Evolutionary conservation across 176 grass and related monocot genomes (phyloP), one percentile per base, ranked within the genome.

Genomic region (Bothriochloa decipiens): DNA sequence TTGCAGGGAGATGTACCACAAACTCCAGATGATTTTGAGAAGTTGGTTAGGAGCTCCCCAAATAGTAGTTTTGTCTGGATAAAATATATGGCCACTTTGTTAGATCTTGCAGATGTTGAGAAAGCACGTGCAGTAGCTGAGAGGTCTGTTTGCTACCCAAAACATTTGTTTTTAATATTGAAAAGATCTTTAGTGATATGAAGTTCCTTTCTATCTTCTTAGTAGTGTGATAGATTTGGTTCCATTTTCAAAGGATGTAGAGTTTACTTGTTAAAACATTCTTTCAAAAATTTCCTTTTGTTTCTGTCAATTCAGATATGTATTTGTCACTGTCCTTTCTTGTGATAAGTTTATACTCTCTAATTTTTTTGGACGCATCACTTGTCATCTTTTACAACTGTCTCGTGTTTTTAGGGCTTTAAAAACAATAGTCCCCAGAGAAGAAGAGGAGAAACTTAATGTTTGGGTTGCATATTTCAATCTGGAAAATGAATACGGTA

Each of bases 391-490:
- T 90, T 17, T 83, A 37, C 8, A 49, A 73, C 53, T 66, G 15
- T 72, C 49, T 79, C 17, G 0, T 87, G 37, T 84, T 67, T 42
- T 74, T 90, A 98, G 96, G 89, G 93, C 96, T 71, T 81, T 94
- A 76, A 94, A 84, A 84, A 96, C 93, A 83, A 99, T 99, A 89
- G 94, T 82, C 61, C 74, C 92, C 35, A 78, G 86, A 87, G 96
- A 98, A 58, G 93, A 99, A 75, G 87, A 88, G 14, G 91, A 99
- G 78, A 99, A 95, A 77, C 89, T 96, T 33, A 96, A 96, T 89
- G 87, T 99, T 79, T 99, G 96, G 96, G 96, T 99, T 10, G 89
- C 96, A 81, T 99, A 94, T 79, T 96, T 94, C 41, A 99, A 99
- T 90, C 78, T 98, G 72, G 96, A 98, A 87, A 95, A 95, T 89